A percentile compares a stretch with the other conserved stretches of the same genome.
These are phyloP conservation scores for Vinca minor DNA, from an alignment of 257 asterid genomes.

Conservation along the genomic window DNA sequence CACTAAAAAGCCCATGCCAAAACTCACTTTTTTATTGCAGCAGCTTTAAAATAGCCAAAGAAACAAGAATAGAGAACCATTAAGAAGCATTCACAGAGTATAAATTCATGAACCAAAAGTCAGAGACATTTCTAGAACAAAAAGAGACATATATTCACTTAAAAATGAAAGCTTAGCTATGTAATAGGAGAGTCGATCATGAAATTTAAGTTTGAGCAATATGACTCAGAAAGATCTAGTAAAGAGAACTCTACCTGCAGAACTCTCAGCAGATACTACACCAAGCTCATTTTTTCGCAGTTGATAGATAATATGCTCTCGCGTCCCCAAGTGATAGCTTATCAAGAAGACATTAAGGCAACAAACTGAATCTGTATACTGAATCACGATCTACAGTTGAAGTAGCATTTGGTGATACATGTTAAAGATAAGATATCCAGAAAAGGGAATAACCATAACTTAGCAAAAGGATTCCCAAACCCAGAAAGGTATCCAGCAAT, in stretches of 20 bases:
- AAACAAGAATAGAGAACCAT: neutral
- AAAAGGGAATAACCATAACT: no score
- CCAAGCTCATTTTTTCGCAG: conserved; percentile 92
- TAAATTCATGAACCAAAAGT: neutral
- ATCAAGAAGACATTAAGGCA: conserved; percentile 19
- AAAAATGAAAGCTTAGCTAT: neutral
- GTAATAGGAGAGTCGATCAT: neutral
- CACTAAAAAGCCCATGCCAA: no score
- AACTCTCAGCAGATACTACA: conserved; percentile 84
- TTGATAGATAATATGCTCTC: conserved; percentile 81
- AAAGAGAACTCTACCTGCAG: conserved; percentile 48
- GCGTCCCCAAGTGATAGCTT: conserved; percentile 98
- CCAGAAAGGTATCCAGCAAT: neutral
- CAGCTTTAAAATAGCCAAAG: neutral
- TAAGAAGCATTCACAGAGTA: neutral
- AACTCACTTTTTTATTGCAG: no score
- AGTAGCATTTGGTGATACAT: neutral
- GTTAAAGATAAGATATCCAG: no score
- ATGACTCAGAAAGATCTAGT: neutral
- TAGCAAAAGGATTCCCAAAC: neutral
- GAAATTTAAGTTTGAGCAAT: conserved; percentile 1
- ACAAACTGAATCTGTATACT: neutral
- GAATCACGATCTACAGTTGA: neutral
- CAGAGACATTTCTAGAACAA: neutral
- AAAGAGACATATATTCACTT: neutral